Evolutionary conservation across 73 alveolate species (phyloP).

Genomic region (Uronychia binucleata): DNA sequence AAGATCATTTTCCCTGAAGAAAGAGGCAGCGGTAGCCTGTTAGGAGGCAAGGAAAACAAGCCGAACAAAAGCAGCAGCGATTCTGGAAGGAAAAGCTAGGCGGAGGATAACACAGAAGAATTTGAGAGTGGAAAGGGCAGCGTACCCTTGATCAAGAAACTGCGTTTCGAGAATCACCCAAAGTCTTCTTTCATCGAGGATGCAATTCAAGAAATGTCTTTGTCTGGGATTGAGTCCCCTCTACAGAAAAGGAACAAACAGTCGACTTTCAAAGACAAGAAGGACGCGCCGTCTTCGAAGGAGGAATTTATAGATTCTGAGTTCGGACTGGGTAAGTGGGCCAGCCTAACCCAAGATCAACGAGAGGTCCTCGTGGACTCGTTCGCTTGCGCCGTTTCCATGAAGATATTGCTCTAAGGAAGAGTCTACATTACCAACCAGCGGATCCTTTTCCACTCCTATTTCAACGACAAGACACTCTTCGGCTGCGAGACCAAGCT

Average conservation of each 20-base stretch:
- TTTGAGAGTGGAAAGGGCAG: too few relatives aligned
- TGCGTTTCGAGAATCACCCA: too few relatives aligned
- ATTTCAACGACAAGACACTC: slow-evolving; percentile 63
- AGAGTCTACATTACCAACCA: slow-evolving; percentile 51
- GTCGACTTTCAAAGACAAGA: not conserved
- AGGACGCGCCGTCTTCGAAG: not conserved
- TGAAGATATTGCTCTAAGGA: slow-evolving; percentile 60
- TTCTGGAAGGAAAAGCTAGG: too few relatives aligned
- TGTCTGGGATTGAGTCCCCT: not conserved
- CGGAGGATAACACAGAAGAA: too few relatives aligned
- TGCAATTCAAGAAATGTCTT: not conserved
- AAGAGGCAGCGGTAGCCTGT: too few relatives aligned
- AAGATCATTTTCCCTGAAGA: too few relatives aligned
- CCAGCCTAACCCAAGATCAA: slow-evolving; percentile 14
- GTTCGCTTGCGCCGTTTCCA: slow-evolving; percentile 60
- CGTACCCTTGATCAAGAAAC: too few relatives aligned
- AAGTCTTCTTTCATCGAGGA: not conserved
- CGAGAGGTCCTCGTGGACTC: slow-evolving; percentile 53
- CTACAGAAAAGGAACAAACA: not conserved
- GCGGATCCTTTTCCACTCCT: slow-evolving; percentile 62
- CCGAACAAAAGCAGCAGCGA: not conserved
- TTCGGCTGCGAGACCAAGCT: slow-evolving; percentile 67
- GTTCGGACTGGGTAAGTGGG: not conserved
- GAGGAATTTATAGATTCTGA: not conserved
- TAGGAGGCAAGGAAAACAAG: not conserved